Percentiles rank a stretch among this genome's conserved stretches.
Evolutionary conservation across 2,329 filamentous ascomycete species (phyloP).

Genomic region (Fusarium neocosmosporiellum): DNA sequence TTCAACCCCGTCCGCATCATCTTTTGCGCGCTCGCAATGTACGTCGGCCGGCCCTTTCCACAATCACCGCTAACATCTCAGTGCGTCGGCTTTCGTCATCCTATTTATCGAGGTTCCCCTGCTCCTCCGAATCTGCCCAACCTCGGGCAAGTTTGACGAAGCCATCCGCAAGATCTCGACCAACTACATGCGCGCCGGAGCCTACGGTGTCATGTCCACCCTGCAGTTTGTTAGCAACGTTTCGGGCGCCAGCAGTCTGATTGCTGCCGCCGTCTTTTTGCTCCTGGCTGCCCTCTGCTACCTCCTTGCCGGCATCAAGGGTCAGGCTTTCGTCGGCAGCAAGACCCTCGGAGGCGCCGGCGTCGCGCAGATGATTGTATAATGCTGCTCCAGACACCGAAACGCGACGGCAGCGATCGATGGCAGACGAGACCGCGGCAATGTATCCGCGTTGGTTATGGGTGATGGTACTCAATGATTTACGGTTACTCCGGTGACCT

Average conservation of each 20-base stretch:
- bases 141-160: conserved; percentile 86
- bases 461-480: conserved; percentile 36
- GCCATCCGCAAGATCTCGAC: conserved; percentile 93
- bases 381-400: conserved; percentile 40
- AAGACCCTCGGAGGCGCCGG: conserved; percentile 96
- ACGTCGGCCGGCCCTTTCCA: conserved; percentile 46
- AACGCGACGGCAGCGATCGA: conserved; percentile 3
- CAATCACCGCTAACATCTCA: conserved; percentile 48
- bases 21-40: conserved; percentile 66
- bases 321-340: conserved; percentile 88
- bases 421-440: neutral
- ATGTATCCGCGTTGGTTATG: conserved; percentile 1
- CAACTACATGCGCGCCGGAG: conserved; percentile 94
- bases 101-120: conserved; percentile 92
- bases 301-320: conserved; percentile 79
- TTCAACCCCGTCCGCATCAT: conserved; percentile 60
- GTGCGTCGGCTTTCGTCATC: conserved; percentile 77
- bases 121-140: conserved; percentile 96
- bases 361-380: conserved; percentile 98
- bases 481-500: conserved; percentile 40
- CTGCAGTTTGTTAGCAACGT: conserved; percentile 88
- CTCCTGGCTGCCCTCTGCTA: conserved; percentile 85
- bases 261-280: conserved; percentile 87
- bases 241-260: conserved; percentile 73
- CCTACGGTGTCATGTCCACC: conserved; percentile 84